A percentile compares a stretch with the other conserved stretches of the same genome.
phyloP scores from a whole-genome alignment of 108 stramenopile genomes.

The Fistulifera solaris region DNA sequence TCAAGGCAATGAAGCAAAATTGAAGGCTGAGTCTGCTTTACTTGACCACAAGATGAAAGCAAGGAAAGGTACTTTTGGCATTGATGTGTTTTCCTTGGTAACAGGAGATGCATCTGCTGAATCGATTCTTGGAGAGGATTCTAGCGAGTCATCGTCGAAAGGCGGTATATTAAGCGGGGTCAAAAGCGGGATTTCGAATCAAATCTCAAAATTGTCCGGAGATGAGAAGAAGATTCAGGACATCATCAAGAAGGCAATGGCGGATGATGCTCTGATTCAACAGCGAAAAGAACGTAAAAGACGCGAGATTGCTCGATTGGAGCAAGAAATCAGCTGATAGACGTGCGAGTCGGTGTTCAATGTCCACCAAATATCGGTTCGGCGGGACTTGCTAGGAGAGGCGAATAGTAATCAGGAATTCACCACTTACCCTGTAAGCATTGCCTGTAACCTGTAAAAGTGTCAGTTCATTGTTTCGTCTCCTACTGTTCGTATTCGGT shows the following conservation, averaged over 20 bases:
- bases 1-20: conserved; percentile 22
- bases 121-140: not conserved
- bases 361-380: too few relatives aligned
- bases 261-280: conserved; percentile 16
- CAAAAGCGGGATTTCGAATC: conserved; percentile 14
- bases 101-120: not conserved
- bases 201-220: conserved; percentile 15
- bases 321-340: not conserved
- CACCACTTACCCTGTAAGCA: too few relatives aligned
- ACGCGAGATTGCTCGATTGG: conserved; percentile 16
- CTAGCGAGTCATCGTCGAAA: conserved; percentile 5
- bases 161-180: conserved; percentile 17
- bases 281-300: conserved; percentile 14
- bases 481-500: too few relatives aligned
- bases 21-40: conserved; percentile 58
- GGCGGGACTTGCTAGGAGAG: too few relatives aligned
- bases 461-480: too few relatives aligned
- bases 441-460: too few relatives aligned
- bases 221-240: conserved; percentile 33
- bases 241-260: conserved; percentile 22
- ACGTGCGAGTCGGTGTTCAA: too few relatives aligned
- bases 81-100: conserved; percentile 44
- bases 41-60: conserved; percentile 74
- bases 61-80: conserved; percentile 63
- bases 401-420: too few relatives aligned